Evolutionary conservation across 192 early-diverging fungal species (phyloP).

Genomic region (Coemansia sp.): DNA sequence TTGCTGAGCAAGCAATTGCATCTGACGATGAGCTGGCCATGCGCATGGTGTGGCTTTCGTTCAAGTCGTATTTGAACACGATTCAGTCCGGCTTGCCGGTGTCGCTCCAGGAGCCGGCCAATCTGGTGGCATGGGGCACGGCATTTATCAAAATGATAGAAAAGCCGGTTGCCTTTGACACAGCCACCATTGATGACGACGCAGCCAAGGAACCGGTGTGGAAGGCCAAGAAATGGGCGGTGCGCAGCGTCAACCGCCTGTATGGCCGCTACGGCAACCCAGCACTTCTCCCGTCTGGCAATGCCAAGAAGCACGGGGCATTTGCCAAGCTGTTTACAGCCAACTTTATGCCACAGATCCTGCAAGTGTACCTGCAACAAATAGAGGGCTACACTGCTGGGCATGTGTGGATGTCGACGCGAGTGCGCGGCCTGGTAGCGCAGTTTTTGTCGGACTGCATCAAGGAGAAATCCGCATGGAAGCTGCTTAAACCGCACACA

Average conservation of each 20-base stretch:
- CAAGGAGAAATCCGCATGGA: slow-evolving; percentile 87
- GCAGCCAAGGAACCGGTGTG: slow-evolving; percentile 80
- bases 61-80: slow-evolving; percentile 77
- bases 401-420: slow-evolving; percentile 70
- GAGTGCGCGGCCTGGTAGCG: slow-evolving; percentile 67
- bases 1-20: slow-evolving; percentile 64
- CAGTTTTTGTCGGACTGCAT: slow-evolving; percentile 81
- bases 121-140: slow-evolving; percentile 86
- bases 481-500: slow-evolving; percentile 80
- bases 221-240: slow-evolving; percentile 96
- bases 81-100: slow-evolving; percentile 59
- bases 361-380: slow-evolving; percentile 80
- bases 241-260: slow-evolving; percentile 80
- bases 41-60: slow-evolving; percentile 77
- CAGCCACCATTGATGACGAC: slow-evolving; percentile 62
- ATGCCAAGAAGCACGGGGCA: slow-evolving; percentile 46
- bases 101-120: slow-evolving; percentile 62
- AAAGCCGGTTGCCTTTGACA: slow-evolving; percentile 61
- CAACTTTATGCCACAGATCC: slow-evolving; percentile 88
- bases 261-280: slow-evolving; percentile 76
- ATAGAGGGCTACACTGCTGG: slow-evolving; percentile 72
- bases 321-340: slow-evolving; percentile 85
- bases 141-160: slow-evolving; percentile 78
- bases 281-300: slow-evolving; percentile 55
- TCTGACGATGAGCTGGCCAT: slow-evolving; percentile 71